Evolutionary conservation across 108 stramenopile genomes (phyloP).

Genomic region (Stephanodiscus minutulus): DNA sequence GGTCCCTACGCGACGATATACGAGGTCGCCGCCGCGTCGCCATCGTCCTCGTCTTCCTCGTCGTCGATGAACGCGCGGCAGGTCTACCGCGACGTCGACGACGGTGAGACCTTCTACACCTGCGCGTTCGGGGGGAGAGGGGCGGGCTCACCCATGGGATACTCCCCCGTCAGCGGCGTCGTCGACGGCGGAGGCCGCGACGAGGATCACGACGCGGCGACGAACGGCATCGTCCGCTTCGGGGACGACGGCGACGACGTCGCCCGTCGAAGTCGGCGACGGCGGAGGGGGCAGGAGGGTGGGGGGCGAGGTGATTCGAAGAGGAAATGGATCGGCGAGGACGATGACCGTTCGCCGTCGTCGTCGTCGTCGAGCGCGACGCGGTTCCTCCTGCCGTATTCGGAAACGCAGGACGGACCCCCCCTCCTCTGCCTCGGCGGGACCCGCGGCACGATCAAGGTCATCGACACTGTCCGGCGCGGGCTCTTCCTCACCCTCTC

Average conservation of each 20-base stretch:
- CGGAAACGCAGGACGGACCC: conserved; percentile 49
- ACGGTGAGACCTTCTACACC: conserved; percentile 61
- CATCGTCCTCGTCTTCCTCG: background rate
- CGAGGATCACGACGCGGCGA: background rate
- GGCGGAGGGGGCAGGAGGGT: background rate
- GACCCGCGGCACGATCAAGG: conserved; percentile 57
- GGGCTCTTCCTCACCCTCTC: conserved; percentile 47
- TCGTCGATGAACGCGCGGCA: conserved; percentile 40
- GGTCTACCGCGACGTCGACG: conserved; percentile 60
- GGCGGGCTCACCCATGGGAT: conserved; percentile 35
- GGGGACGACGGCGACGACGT: conserved; percentile 5
- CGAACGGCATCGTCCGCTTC: conserved; percentile 2
- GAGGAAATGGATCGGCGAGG: background rate
- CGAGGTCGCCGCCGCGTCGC: conserved; percentile 32
- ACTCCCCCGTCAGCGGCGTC: conserved; percentile 12
- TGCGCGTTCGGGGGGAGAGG: conserved; percentile 74
- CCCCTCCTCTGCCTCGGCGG: conserved; percentile 73
- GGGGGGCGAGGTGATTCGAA: background rate
- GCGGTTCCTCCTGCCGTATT: conserved; percentile 20
- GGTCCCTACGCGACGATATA: conserved; percentile 59
- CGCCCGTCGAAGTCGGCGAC: background rate
- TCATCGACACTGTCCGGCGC: conserved; percentile 60
- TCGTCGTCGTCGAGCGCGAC: background rate
- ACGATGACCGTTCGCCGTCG: background rate
- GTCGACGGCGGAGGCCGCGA: background rate